A percentile compares a stretch with the other conserved stretches of the same genome.
Evolutionary conservation across 2,329 filamentous ascomycete species (phyloP).

Genomic region (Sporothrix humicola): DNA sequence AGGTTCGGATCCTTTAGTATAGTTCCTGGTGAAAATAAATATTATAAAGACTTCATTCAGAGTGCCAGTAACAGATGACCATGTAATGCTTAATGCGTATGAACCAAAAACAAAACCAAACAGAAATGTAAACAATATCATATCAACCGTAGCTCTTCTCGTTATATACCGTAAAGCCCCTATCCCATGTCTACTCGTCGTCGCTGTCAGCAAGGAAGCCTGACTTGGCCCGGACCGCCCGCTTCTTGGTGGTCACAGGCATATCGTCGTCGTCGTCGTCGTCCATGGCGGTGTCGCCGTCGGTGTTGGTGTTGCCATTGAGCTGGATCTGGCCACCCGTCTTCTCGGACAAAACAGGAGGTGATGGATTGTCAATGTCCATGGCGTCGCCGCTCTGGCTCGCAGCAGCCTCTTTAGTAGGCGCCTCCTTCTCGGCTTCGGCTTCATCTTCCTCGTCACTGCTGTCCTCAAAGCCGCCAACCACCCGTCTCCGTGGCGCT

Average conservation of each 20-base stretch:
- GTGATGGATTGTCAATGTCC: constrained; percentile 45
- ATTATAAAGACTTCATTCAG: not conserved
- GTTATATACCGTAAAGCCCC: not conserved
- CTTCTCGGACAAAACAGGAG: constrained; percentile 31
- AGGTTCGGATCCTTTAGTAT: not conserved
- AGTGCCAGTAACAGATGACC: not conserved
- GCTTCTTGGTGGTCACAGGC: constrained; percentile 46
- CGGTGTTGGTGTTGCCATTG: constrained; percentile 23
- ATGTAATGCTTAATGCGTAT: not conserved
- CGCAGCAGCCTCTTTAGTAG: not conserved
- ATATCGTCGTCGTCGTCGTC: constrained; percentile 53
- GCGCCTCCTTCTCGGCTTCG: constrained; percentile 7
- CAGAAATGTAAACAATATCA: not conserved
- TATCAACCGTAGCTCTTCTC: not conserved
- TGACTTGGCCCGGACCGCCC: constrained; percentile 51
- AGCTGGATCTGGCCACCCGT: constrained; percentile 31
- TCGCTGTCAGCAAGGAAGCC: constrained; percentile 66
- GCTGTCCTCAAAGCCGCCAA: constrained; percentile 40
- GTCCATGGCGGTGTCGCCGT: constrained; percentile 35
- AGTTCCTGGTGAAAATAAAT: not conserved
- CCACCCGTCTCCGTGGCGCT: constrained; percentile 36
- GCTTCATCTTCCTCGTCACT: constrained; percentile 43
- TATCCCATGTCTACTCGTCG: constrained; percentile 54
- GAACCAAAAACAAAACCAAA: not conserved
- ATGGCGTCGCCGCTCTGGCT: constrained; percentile 41